Conservation (phyloP, 352 stramenopile species). For the Globisporangium emineosum region DNA sequence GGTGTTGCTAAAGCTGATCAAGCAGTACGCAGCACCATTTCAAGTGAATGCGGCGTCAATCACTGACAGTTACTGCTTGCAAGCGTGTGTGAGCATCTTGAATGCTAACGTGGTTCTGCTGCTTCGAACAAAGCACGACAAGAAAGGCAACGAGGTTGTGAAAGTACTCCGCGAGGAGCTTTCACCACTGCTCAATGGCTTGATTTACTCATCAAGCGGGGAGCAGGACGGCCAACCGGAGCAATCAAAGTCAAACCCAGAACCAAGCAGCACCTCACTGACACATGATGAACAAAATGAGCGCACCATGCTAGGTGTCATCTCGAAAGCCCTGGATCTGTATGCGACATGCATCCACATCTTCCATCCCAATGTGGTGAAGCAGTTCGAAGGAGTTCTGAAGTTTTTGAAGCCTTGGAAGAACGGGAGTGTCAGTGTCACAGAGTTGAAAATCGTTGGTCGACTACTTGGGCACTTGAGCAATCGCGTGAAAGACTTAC, state of each 20-base stretch:
- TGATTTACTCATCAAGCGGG: conserved; percentile 30
- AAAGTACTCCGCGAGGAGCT: conserved; percentile 25
- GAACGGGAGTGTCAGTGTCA: conserved; percentile 23
- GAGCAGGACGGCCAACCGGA: not conserved
- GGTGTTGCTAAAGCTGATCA: conserved; percentile 28
- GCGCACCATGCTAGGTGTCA: conserved; percentile 18
- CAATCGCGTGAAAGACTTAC: conserved; percentile 31
- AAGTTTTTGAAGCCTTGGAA: conserved; percentile 41
- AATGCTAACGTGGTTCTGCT: conserved; percentile 40
- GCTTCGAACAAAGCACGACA: conserved; percentile 9
- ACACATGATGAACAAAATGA: conserved; percentile 16
- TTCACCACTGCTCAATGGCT: conserved; percentile 26
- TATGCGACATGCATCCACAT: conserved; percentile 51
- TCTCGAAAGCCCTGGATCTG: conserved; percentile 40
- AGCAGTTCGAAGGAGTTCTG: conserved; percentile 41
- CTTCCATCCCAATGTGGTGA: conserved; percentile 41
- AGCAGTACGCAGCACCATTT: conserved; percentile 31
- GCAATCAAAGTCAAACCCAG: not conserved
- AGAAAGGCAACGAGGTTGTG: conserved; percentile 16
- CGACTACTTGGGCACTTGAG: conserved; percentile 39
- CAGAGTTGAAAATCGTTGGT: conserved; percentile 44
- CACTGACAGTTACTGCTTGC: conserved; percentile 31
- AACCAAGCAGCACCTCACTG: not conserved
- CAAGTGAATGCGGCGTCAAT: conserved; percentile 18
- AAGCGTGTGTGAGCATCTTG: conserved; percentile 41